A percentile compares a stretch with the other conserved stretches of the same genome.
phyloP scores from a whole-genome alignment of 2,329 filamentous ascomycete genomes.

The Cordyceps cateniannulata region DNA sequence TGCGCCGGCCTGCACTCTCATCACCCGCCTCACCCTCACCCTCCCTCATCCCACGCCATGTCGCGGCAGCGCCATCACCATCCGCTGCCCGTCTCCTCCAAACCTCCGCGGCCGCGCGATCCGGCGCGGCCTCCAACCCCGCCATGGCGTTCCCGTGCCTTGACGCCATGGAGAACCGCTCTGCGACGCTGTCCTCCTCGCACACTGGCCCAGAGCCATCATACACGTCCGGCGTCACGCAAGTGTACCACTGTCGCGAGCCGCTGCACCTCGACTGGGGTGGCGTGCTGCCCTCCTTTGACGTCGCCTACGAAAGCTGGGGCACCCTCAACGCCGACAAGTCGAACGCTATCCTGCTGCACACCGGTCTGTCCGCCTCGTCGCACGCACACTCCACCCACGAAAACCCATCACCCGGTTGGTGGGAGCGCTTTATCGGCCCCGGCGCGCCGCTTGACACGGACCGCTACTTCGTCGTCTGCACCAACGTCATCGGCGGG shows the following conservation, averaged over 20 bases:
- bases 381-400: slow-evolving; percentile 94
- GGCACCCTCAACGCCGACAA: slow-evolving; percentile 71
- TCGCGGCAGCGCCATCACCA: neutral
- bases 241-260: slow-evolving; percentile 65
- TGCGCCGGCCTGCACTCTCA: slow-evolving; percentile 1
- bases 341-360: slow-evolving; percentile 84
- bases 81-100: neutral
- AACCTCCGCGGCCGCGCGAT: slow-evolving; percentile 15
- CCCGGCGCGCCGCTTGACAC: slow-evolving; percentile 81
- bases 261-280: slow-evolving; percentile 90
- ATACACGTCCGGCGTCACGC: slow-evolving; percentile 84
- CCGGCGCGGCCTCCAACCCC: slow-evolving; percentile 60
- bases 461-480: slow-evolving; percentile 85
- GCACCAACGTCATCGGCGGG: slow-evolving; percentile 92
- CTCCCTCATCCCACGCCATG: neutral
- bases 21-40: neutral
- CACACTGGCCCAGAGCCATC: slow-evolving; percentile 87
- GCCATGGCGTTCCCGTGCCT: slow-evolving; percentile 87
- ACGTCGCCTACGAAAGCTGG: slow-evolving; percentile 92
- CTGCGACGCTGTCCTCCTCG: slow-evolving; percentile 65
- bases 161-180: slow-evolving; percentile 73
- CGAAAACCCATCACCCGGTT: slow-evolving; percentile 79
- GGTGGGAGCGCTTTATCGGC: slow-evolving; percentile 99
- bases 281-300: slow-evolving; percentile 80
- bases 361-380: slow-evolving; percentile 93